Evolutionary conservation across 2,329 filamentous ascomycete species (phyloP).

Genomic region (Pseudocercospora cruenta): DNA sequence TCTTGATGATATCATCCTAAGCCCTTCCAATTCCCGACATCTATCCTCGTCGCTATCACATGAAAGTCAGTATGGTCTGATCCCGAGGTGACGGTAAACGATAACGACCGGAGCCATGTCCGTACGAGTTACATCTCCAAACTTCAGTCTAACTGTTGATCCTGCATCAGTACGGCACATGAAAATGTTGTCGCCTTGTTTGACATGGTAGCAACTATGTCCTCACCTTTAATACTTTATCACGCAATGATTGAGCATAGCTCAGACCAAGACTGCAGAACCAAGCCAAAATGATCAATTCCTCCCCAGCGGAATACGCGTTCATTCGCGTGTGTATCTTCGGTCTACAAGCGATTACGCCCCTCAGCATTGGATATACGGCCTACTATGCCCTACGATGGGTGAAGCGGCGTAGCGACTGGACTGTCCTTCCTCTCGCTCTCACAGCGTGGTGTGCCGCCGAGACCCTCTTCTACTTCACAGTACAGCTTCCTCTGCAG

Average conservation of each 20-base stretch:
- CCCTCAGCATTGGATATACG: slow-evolving; percentile 14
- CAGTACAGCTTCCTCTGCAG: slow-evolving; percentile 49
- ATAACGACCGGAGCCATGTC: not conserved
- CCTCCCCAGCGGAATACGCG: slow-evolving; percentile 18
- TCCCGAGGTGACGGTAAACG: not conserved
- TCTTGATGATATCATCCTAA: not conserved
- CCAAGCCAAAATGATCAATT: slow-evolving; percentile 25
- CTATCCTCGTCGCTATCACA: not conserved
- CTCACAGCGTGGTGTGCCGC: slow-evolving; percentile 13
- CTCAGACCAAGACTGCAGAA: not conserved
- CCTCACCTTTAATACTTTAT: not conserved
- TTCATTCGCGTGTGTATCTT: slow-evolving; percentile 28
- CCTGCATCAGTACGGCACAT: not conserved
- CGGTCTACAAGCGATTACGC: slow-evolving; percentile 17
- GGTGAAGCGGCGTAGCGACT: not conserved
- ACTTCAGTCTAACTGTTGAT: not conserved
- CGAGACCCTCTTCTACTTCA: slow-evolving; percentile 19
- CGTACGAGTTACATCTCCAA: not conserved
- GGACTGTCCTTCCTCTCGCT: slow-evolving; percentile 13
- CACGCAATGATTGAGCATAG: not conserved
- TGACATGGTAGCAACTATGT: too few species aligned
- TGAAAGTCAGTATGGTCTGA: not conserved
- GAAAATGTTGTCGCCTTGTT: not conserved
- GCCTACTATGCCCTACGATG: slow-evolving; percentile 1
- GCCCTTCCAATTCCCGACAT: not conserved